Percentiles rank a stretch among this genome's conserved stretches.
phyloP scores from a whole-genome alignment of 768 basidiomycete genomes.

The Psilocybe cyanescens region DNA sequence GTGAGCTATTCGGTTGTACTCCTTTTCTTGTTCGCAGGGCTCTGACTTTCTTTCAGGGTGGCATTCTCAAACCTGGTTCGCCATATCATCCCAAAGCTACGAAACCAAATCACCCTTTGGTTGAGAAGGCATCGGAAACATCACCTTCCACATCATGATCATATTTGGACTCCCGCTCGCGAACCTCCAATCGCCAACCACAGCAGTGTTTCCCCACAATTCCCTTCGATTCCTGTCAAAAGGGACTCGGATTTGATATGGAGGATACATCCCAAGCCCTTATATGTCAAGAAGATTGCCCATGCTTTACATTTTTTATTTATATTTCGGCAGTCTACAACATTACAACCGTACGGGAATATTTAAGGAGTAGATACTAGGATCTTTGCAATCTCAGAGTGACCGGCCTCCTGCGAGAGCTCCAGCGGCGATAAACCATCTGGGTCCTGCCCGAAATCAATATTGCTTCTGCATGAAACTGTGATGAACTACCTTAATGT shows the following conservation, averaged over 20 bases:
- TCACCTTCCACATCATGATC: not conserved
- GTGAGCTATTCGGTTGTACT: slow-evolving; percentile 47
- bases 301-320: slow-evolving; percentile 1
- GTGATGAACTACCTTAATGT: slow-evolving; percentile 56
- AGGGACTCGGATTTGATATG: not conserved
- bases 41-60: slow-evolving; percentile 47
- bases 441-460: slow-evolving; percentile 53
- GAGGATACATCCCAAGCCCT: not conserved
- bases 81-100: slow-evolving; percentile 49
- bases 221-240: not conserved
- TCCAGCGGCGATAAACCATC: slow-evolving; percentile 66
- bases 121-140: slow-evolving; percentile 1
- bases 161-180: not conserved
- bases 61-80: slow-evolving; percentile 60
- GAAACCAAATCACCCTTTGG: slow-evolving; percentile 23
- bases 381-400: slow-evolving; percentile 52
- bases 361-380: slow-evolving; percentile 25
- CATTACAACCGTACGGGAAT: slow-evolving; percentile 13
- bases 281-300: not conserved
- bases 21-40: not conserved
- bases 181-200: not conserved
- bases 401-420: slow-evolving; percentile 62
- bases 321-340: slow-evolving; percentile 3
- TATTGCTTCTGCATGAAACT: not conserved
- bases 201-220: not conserved